phyloP scores from a whole-genome alignment of 2,329 filamentous ascomycete species.

The Aspergillus terreus region DNA sequence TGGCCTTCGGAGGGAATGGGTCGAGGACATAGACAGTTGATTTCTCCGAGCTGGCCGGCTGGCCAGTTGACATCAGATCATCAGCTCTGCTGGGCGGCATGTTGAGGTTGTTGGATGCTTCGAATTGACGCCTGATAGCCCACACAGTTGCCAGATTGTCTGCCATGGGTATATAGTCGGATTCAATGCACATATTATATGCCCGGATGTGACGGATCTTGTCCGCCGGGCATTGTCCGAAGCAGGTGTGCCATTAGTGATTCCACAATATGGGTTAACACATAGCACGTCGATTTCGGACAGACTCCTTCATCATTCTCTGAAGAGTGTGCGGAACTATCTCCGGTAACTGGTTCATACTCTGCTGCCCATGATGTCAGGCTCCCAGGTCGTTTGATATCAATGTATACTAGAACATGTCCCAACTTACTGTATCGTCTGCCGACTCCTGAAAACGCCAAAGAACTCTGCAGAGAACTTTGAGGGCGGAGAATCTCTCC shows the following conservation, averaged over 20 bases:
- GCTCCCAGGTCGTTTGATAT: no score
- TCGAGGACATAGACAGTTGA: slow-evolving; percentile 43
- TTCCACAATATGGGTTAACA: neutral
- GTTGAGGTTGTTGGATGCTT: neutral
- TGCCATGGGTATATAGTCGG: neutral
- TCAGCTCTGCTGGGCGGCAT: neutral
- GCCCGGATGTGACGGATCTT: no score
- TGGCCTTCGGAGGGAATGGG: slow-evolving; percentile 35
- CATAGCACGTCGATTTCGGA: neutral
- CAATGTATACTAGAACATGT: no score
- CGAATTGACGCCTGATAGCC: neutral
- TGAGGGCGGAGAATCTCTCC: slow-evolving; percentile 12
- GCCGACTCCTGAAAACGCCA: slow-evolving; percentile 4
- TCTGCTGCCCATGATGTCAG: neutral
- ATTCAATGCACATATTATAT: no score
- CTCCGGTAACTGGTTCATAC: neutral
- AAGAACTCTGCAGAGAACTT: slow-evolving; percentile 13
- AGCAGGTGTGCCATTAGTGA: neutral
- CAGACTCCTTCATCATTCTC: neutral
- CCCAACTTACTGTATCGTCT: neutral
- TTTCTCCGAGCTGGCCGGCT: slow-evolving; percentile 18
- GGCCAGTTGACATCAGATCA: neutral
- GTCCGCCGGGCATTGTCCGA: no score
- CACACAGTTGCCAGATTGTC: neutral
- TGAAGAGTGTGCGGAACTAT: neutral